A percentile compares a stretch with the other conserved stretches of the same genome.
Conservation (phyloP, 176 grass and related monocot species). For the Hsuehochloa calcarea region DNA sequence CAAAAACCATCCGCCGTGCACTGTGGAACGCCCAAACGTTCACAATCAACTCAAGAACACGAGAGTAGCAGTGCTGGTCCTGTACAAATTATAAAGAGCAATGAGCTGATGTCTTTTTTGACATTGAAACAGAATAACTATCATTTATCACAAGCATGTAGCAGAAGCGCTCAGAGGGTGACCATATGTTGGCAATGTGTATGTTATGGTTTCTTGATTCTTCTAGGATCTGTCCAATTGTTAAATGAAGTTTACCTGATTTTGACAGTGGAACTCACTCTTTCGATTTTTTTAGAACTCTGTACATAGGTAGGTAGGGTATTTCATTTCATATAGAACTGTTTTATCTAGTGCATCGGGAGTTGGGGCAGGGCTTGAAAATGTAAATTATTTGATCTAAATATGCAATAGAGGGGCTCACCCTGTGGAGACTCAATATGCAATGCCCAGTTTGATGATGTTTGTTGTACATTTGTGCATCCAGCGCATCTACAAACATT, state of each 20-base stretch:
- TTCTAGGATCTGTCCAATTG: neutral
- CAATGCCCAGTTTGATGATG: conserved; percentile 74
- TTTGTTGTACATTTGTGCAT: conserved; percentile 77
- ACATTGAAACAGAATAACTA: neutral
- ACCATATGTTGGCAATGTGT: neutral
- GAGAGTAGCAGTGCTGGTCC: conserved; percentile 90
- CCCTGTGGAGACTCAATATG: conserved; percentile 71
- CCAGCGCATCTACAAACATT: conserved; percentile 91
- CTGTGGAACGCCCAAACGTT: conserved; percentile 97
- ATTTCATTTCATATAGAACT: conserved; percentile 1
- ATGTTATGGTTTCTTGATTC: neutral
- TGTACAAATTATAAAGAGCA: conserved; percentile 43
- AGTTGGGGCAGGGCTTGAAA: neutral
- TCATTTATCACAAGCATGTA: conserved; percentile 7
- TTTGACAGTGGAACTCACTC: neutral
- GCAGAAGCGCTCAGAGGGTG: neutral
- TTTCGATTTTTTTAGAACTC: neutral
- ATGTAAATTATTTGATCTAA: conserved; percentile 22
- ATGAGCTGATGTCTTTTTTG: neutral
- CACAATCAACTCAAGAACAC: conserved; percentile 75
- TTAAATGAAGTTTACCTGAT: neutral
- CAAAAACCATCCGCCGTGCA: conserved; percentile 76
- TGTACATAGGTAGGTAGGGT: neutral
- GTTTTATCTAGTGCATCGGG: neutral
- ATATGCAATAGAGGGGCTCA: conserved; percentile 27